Conservation (phyloP, 83 land plant genomes). For the Larix sibirica region DNA sequence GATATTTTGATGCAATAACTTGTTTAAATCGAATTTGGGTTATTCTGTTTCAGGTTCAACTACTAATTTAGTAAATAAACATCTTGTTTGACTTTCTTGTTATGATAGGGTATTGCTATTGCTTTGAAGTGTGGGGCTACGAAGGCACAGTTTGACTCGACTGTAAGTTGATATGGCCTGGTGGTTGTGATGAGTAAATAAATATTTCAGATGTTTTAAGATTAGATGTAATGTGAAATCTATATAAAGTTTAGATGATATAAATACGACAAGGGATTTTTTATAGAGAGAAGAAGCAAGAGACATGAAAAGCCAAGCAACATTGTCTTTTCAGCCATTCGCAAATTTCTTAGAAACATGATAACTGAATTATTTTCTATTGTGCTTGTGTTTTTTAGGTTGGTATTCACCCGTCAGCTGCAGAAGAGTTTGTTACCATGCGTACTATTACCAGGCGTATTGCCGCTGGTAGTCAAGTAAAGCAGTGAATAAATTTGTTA, state of each 20-base stretch:
- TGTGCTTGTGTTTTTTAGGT: conserved; percentile 49
- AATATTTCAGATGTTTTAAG: neutral
- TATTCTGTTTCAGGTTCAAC: neutral
- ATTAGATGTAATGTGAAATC: neutral
- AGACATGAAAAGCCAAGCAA: neutral
- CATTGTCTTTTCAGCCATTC: conserved; percentile 7
- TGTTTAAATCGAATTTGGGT: neutral
- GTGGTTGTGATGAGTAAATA: neutral
- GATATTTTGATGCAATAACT: neutral
- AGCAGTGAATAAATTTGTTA: conserved; percentile 23
- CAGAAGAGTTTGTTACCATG: conserved; percentile 99
- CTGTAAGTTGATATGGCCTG: conserved; percentile 48
- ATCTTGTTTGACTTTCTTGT: neutral
- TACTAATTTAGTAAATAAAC: neutral
- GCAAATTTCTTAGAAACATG: neutral
- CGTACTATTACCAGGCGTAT: conserved; percentile 77
- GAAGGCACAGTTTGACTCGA: conserved; percentile 94
- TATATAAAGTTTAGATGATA: neutral
- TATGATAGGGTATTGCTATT: conserved; percentile 81
- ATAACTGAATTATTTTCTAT: neutral
- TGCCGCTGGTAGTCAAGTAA: conserved; percentile 41
- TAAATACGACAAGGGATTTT: neutral
- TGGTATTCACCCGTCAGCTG: conserved; percentile 97
- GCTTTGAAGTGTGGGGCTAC: conserved; percentile 97
- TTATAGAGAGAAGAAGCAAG: neutral